Base-by-base conservation (phyloP, 192 early-diverging fungal genomes). In the Glomus cerebriforme region DNA sequence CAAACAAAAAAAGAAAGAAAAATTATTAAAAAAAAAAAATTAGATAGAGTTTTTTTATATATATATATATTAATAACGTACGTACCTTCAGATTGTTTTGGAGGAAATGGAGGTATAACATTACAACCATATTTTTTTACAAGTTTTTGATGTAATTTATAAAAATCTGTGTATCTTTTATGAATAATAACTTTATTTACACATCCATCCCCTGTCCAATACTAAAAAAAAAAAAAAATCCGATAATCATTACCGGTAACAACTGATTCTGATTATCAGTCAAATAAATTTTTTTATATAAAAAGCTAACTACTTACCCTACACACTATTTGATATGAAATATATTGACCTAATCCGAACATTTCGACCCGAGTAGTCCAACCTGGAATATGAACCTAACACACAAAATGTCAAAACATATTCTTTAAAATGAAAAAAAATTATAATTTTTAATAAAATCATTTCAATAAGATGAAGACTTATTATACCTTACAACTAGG, bases 291-390 rank as follows among this genome's bases (percentile, higher is more conserved):
- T 24, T 60, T 19, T 24, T 24, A 22, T 60, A 29, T n/a, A n/a
- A n/a, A n/a, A n/a, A n/a, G n/a, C n/a, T 12, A 32, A 35, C 17
- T 17, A 35, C 34, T 67, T 22, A 39, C 65, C 22, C 65, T 29
- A 39, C 34, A 67, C 19, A 67, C 65, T 67, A 67, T 67, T 67
- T 67, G 65, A 22, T 67, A 67, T 34, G 65, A 67, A 34, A 67
- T 8, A 35, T 67, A 35, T 67, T 35, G 29, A 35, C 27, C 65
- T 1, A 67, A 17, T 22, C 65, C 65, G 2, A 67, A 34, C 1
- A 67, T 17, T 22, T 10, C 15, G 1, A 34, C 22, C 22, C 17
- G 17, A 8, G 34, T 34, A 8, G 65, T 67, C 65, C 65, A 67
- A 8, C 65, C 65, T 8, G 65, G 65, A 35, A 67, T 67, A 54